Evolutionary conservation across 2,329 filamentous ascomycete genomes (phyloP), one percentile per base, ranked within the genome.

Genomic region (Helotiales sp.): DNA sequence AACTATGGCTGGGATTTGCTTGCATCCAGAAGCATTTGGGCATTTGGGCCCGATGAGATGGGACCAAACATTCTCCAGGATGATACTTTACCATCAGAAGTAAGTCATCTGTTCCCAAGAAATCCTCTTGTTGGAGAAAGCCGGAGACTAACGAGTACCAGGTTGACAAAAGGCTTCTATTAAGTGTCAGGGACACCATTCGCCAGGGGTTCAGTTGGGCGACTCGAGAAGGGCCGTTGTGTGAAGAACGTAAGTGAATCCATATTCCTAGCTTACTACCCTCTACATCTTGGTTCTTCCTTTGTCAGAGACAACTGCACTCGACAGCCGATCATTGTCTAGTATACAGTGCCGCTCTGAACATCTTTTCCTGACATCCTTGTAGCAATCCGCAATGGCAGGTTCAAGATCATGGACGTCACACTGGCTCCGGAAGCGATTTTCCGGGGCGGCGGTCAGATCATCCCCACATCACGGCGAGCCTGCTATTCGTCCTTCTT

Each of bases 181-280:
- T 87, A 67, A 89, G 87, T 33, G 93, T 97, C 44, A 88, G 92
- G 66, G 95, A 99, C 72, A 93, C 90, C 7, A 91, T 99, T 67
- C 88, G 91, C 48, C 95, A 99, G 75, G 95, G 95, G 30, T 99
- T 99, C 75, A 92, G 89, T 72, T 99, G 95, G 95, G 95, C 91
- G 50, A 91, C 93, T 30, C 83, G 95, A 63, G 95, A 99, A 83
- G 95, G 95, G 0, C 95, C 95, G 17, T 80, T 99, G 25, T 98
- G 95, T 73, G 95, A 99, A 88, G 95, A 99, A 78, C 95, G 89
- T 91, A 79, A 83, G 89, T 86, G 59, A 56, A 62, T 54, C 57
- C 59, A 60, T 58, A 47, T 13, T 38, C 56, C 51, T 36, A 40
- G 24, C 46, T 25, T 24, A 46, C 40, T 34, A 49, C 42, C 55